A percentile compares a stretch with the other conserved stretches of the same genome.
phyloP scores from a whole-genome alignment of 805 yeast genomes.

The Komagataella phaffii region DNA sequence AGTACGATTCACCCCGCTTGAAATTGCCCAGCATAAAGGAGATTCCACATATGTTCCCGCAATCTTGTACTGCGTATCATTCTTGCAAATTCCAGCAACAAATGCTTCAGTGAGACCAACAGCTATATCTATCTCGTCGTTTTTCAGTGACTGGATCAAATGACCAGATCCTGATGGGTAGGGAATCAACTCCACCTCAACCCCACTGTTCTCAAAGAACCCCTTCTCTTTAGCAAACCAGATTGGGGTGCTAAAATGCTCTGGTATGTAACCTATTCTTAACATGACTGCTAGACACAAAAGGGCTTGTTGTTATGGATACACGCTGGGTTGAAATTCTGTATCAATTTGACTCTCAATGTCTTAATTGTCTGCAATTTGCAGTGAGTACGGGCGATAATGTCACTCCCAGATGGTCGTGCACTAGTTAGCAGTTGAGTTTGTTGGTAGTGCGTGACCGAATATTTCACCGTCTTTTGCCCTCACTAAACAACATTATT shows the following conservation, averaged over 20 bases:
- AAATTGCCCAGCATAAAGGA: conserved; percentile 79
- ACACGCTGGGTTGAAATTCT: not conserved
- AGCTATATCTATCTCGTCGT: conserved; percentile 58
- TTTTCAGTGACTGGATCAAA: conserved; percentile 58
- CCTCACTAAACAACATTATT: not conserved
- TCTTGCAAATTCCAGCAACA: conserved; percentile 69
- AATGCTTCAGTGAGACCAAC: conserved; percentile 89
- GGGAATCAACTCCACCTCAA: conserved; percentile 50
- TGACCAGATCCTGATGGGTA: conserved; percentile 86
- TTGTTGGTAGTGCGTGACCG: not conserved
- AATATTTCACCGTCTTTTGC: not conserved
- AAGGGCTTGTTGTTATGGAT: not conserved
- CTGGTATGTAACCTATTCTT: conserved; percentile 77
- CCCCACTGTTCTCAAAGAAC: conserved; percentile 31
- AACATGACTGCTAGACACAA: conserved; percentile 7
- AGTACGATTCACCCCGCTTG: conserved; percentile 53
- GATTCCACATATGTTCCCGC: conserved; percentile 77
- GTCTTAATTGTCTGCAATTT: not conserved
- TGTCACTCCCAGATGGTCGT: not conserved
- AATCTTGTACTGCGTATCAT: conserved; percentile 45
- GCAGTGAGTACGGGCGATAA: not conserved
- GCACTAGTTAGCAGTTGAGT: not conserved
- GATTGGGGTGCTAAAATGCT: conserved; percentile 83
- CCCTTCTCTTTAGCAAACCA: conserved; percentile 55
- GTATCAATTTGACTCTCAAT: not conserved